Percentiles rank a stretch among this genome's conserved stretches.
Evolutionary conservation across 2,329 filamentous ascomycete species (phyloP).

Genomic region (Thelonectria olida): DNA sequence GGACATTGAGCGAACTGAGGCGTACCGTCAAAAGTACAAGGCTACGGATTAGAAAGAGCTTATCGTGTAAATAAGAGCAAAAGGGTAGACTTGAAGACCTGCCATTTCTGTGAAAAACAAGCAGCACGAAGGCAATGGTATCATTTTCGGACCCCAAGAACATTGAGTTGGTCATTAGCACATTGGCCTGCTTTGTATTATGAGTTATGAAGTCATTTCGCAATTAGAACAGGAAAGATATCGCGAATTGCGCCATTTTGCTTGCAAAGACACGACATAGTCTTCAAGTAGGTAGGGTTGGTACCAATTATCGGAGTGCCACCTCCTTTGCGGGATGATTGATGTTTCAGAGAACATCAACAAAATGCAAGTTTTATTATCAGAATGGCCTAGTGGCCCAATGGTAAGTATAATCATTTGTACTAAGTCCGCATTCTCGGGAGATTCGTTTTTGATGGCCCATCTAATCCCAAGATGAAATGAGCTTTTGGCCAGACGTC

Average conservation of each 20-base stretch:
- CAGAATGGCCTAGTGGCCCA: not conserved
- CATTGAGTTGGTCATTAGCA: not conserved
- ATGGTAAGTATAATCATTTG: not conserved
- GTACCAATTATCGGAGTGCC: not conserved
- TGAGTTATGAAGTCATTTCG: not conserved
- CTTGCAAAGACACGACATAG: not conserved
- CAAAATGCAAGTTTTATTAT: not conserved
- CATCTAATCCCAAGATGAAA: not conserved
- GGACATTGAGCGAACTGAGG: conserved; percentile 74
- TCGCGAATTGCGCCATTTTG: not conserved
- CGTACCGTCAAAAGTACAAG: conserved; percentile 75
- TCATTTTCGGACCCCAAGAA: not conserved
- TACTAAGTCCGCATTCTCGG: not conserved
- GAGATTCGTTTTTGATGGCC: not conserved
- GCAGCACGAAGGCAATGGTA: conserved; percentile 19
- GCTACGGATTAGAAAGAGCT: conserved; percentile 58
- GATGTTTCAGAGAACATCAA: not conserved
- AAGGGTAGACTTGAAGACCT: not conserved
- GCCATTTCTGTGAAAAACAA: not conserved
- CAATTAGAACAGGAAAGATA: not conserved
- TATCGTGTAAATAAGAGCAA: not conserved
- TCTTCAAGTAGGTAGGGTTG: not conserved
- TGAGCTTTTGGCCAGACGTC: not conserved
- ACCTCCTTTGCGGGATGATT: not conserved
- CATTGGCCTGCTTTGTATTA: not conserved